phyloP scores from a whole-genome alignment of 1,284 basidiomycete species.

The Leccinum pallidistipes region DNA sequence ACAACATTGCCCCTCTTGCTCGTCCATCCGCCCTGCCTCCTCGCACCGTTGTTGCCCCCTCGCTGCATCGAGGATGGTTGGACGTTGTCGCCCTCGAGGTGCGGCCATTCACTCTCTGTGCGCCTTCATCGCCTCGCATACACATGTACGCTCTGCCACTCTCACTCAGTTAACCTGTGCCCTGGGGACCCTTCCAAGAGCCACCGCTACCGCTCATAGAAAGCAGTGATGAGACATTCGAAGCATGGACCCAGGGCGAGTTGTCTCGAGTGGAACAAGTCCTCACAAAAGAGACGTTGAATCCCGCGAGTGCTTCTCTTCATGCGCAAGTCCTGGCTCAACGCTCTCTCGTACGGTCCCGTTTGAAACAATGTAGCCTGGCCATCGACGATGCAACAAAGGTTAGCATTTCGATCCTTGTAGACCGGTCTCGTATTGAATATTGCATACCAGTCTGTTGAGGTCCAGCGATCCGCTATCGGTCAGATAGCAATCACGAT shows the following conservation, averaged over 20 bases:
- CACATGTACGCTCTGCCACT: no score
- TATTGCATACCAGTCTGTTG: slow-evolving; percentile 1
- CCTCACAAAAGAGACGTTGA: not conserved
- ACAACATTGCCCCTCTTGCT: no score
- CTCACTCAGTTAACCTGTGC: no score
- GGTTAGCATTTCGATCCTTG: not conserved
- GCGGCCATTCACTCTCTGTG: no score
- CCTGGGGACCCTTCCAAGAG: not conserved
- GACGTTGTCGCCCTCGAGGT: no score
- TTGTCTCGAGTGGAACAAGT: not conserved
- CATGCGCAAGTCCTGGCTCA: not conserved
- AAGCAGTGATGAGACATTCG: not conserved
- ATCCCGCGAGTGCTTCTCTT: not conserved
- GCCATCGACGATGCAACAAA: slow-evolving; percentile 3
- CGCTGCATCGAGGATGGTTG: no score
- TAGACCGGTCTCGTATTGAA: no score
- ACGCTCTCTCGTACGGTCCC: not conserved
- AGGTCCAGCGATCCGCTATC: not conserved
- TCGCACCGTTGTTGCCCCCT: no score
- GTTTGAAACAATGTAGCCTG: not conserved
- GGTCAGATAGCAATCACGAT: slow-evolving; percentile 1
- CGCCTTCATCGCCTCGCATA: no score
- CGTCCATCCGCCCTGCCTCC: no score
- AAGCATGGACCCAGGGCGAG: not conserved
- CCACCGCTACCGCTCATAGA: not conserved